These are phyloP conservation scores for Diaporthe eres DNA, from an alignment of 2,329 filamentous ascomycete species.

Conservation along the genomic window DNA sequence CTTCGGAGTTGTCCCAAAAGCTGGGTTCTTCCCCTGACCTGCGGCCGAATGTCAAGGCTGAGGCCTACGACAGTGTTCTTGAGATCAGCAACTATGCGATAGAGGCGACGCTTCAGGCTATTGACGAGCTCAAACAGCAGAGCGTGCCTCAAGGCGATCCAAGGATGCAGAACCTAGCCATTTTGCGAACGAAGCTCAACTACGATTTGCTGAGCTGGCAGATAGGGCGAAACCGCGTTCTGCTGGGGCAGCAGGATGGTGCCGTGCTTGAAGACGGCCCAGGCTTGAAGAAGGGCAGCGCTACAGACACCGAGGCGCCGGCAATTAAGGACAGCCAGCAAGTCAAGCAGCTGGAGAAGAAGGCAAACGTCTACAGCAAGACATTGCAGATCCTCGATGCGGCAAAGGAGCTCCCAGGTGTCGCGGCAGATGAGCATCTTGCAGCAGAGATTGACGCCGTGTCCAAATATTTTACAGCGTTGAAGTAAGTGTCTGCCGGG, in stretches of 20 bases:
- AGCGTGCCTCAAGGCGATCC: conserved; percentile 86
- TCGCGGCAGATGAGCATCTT: conserved; percentile 85
- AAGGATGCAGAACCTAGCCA: conserved; percentile 91
- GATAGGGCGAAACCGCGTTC: conserved; percentile 90
- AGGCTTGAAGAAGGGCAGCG: conserved; percentile 55
- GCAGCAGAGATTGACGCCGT: conserved; percentile 84
- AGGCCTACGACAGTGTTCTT: conserved; percentile 91
- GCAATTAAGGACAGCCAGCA: conserved; percentile 69
- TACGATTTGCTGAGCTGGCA: conserved; percentile 96
- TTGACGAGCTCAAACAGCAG: conserved; percentile 89
- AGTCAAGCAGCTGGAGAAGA: conserved; percentile 85
- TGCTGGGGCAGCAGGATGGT: conserved; percentile 88
- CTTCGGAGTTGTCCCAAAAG: conserved; percentile 62
- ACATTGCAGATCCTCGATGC: conserved; percentile 92
- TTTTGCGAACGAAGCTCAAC: conserved; percentile 93
- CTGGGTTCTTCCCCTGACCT: conserved; percentile 60
- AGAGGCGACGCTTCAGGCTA: conserved; percentile 92
- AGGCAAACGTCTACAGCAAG: conserved; percentile 90
- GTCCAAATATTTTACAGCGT: conserved; percentile 85
- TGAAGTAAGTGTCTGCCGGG: conserved; percentile 74
- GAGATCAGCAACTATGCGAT: conserved; percentile 93
- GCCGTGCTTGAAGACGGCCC: conserved; percentile 67
- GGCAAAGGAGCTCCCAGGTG: conserved; percentile 89
- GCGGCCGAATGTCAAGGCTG: conserved; percentile 78
- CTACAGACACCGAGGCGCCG: conserved; percentile 72